Conservation (phyloP, 352 stramenopile genomes). For the Phytopythium kandeliae region DNA sequence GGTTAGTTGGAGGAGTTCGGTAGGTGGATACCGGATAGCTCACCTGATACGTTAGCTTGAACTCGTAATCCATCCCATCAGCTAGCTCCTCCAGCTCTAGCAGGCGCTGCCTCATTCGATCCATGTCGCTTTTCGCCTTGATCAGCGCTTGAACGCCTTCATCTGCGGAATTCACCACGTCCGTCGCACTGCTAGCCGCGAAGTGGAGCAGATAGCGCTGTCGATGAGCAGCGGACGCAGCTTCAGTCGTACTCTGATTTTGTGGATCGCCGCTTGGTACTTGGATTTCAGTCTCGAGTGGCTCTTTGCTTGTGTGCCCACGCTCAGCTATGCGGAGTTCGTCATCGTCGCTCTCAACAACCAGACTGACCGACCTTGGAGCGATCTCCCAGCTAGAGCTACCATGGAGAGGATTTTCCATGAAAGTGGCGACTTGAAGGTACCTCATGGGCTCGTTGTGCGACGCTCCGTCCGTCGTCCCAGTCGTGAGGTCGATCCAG, state of each 20-base stretch:
- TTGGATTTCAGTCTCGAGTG: not conserved
- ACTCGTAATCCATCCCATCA: conserved; percentile 52
- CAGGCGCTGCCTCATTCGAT: conserved; percentile 20
- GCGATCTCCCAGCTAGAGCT: not conserved
- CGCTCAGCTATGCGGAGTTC: no score
- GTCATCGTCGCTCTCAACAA: not conserved
- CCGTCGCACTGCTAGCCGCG: not conserved
- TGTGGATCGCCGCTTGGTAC: not conserved
- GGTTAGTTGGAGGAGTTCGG: not conserved
- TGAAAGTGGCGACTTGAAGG: conserved; percentile 27
- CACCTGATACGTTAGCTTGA: conserved; percentile 43
- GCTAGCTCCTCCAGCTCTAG: conserved; percentile 39
- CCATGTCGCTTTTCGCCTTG: not conserved
- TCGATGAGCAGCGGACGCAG: not conserved
- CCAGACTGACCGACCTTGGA: not conserved
- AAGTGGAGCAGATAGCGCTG: conserved; percentile 1
- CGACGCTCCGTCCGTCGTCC: not conserved
- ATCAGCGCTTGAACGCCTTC: conserved; percentile 1
- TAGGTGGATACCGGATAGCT: conserved; percentile 4
- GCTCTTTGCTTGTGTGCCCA: not conserved
- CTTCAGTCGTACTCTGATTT: not conserved
- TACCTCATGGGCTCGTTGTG: conserved; percentile 18
- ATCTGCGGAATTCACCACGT: not conserved
- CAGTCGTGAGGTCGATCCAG: conserved; percentile 23
- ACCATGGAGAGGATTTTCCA: not conserved